Base-by-base conservation (phyloP, 352 stramenopile genomes). In the Hyaloperonospora arabidopsidis region DNA sequence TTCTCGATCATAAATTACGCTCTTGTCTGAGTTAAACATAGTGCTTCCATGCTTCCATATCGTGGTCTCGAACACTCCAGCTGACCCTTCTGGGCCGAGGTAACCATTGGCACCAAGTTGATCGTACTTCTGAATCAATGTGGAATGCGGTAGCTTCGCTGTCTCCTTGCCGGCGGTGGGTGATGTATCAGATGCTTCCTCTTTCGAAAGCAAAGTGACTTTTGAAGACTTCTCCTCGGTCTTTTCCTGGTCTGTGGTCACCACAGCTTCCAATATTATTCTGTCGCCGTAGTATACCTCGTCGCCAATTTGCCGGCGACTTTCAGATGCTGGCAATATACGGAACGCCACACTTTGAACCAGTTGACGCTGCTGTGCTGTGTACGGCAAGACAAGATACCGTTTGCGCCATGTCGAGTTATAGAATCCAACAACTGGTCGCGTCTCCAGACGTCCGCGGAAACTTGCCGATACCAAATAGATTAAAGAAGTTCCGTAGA, bases 21-120 rank as follows among this genome's bases (percentile, higher is more conserved):
- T 87, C 18, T 83, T 77, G 32, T 90, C 80, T 6, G 79, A 87
- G 45, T 93, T 93, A 52, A 93, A 89, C 54, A 88, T 84, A 7
- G 72, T 84, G 22, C 71, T 89, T 18, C 80, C 80, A 41, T 89
- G 73, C 39, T 89, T 87, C 80, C 80, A 93, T 32, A 93, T 86
- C 5, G 77, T 83, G n/a, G 80, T 91, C 52, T 91, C 74, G 49
- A 91, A 91, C 0, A 66, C 49, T 2, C 83, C 83, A 21, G 79
- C 83, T 34, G 65, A 74, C 2, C 83, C 83, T 58, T 93, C 83
- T 0, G 77, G 79, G n/a, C 83, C 83, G 14, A 93, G 57, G 54
- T 93, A 93, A 2, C 83, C 83, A 45, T 67, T 84, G 5, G 80
- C 80, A 10, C 80, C 80, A 28, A 93, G 65, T 46, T 88, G 79